Base-by-base conservation (phyloP, 176 grass and related monocot genomes). In the Musa schizocarpa region DNA sequence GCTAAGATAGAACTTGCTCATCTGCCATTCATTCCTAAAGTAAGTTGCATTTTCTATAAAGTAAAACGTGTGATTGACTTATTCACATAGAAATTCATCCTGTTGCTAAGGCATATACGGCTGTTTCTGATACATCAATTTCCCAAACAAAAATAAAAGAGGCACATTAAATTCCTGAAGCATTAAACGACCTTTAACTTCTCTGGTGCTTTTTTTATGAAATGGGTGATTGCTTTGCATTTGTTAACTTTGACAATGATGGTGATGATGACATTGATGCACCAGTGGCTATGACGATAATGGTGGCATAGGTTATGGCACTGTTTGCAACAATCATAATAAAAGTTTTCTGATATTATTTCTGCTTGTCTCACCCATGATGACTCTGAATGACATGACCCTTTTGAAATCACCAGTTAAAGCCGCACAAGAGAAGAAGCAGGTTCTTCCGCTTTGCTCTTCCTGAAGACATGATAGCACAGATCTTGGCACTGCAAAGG, bases 381-480 rank as follows among this genome's bases (percentile, higher is more conserved):
- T 75, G 13, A n/a, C 19, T 17, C 53, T 48, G 2, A 24, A 21
- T 73, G 43, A 65, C 48, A 53, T 50, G 49, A 16, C 11, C 53
- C 23, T 16, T 50, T 3, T 8, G 62, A 61, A 62, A 54, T 79
- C 21, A 13, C 21, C 79, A 71, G 83, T 9, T 82, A 43, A 75
- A 5, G 11, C 85, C 34, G 3, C 24, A 76, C 65, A 90, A 90
- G 80, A 92, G 78, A 84, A 96, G 76, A 82, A 79, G 63, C 68
- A 84, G 82, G 58, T 77, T 90, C 13, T 85, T 74, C 63, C 66
- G 74, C 2, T 76, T 89, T 49, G 54, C 82, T 11, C 54, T 91
- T 27, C 88, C 90, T 14, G 82, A 90, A 58, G 63, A 90, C 20
- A 85, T 97, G 79, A 79, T 97, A 80, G n/a, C 58, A 21, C 88